Base-by-base conservation (phyloP, 345 rosid species). In the Nephelium lappaceum region DNA sequence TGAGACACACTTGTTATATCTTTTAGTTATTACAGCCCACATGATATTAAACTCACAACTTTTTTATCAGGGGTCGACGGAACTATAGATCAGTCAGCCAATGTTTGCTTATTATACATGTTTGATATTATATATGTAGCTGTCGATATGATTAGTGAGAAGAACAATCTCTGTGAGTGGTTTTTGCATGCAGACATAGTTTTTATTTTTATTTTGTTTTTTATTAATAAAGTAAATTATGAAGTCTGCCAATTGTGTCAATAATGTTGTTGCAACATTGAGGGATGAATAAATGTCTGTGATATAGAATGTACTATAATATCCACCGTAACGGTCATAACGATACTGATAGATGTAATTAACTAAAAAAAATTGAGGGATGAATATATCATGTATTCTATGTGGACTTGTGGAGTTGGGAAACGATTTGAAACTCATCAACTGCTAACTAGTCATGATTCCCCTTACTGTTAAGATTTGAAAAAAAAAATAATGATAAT, bases 171-270 rank as follows among this genome's bases (percentile, higher is more conserved):
- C 6, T 62, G 69, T 24, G 2, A 24, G 60, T 43, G 43, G 69
- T 62, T 27, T 74, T 45, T 69, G 43, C 69, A 62, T 74, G 77
- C 39, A 60, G 21, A 60, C 55, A 24, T 41, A 18, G 16, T 16
- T 51, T 5, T 53, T 71, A 55, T 31, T 25, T 51, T 24, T 8
- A 31, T 31, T 31, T 31, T 31, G 3, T 31, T 51, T 8, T 11
- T 9, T 4, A 49, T 71, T 19, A 49, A 49, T 14, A 49, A 14
- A 4, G 58, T 53, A 53, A 49, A 31, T 31, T 31, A 31, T 31
- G 36, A 31, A 31, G 36, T 1, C 55, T 5, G 6, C 55, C 49
- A 2, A 6, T 71, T 71, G 39, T 7, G 18, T 24, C 3, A 6
- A 45, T 14, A 36, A 23, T 71, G 47, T 51, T 47, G 60, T 49